Evolutionary conservation across 768 basidiomycete genomes (phyloP).

Genomic region (Mycena galopus): DNA sequence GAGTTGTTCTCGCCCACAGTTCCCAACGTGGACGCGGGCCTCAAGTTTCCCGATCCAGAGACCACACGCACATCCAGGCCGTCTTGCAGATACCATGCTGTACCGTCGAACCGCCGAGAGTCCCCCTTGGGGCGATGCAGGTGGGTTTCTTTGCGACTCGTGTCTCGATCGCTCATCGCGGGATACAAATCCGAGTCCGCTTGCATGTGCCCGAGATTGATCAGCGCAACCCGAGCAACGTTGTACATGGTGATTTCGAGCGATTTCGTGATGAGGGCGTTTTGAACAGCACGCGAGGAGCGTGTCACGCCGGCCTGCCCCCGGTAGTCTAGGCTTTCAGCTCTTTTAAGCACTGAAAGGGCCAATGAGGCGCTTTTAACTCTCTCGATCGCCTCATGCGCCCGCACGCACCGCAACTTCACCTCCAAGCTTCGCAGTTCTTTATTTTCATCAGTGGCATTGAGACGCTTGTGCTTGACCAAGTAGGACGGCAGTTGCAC

Average conservation of each 20-base stretch:
- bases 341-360: conserved; percentile 11
- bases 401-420: conserved; percentile 10
- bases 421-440: conserved; percentile 9
- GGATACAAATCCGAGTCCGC: neutral
- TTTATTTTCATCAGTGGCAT: neutral
- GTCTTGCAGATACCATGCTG: neutral
- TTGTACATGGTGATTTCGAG: neutral
- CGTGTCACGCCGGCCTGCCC: conserved; percentile 7
- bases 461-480: conserved; percentile 5
- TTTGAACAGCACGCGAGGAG: neutral
- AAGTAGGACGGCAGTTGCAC: conserved; percentile 26
- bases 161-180: neutral
- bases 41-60: no score
- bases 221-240: neutral
- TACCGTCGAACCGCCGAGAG: neutral
- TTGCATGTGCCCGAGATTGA: neutral
- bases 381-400: conserved; percentile 7
- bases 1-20: neutral
- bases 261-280: neutral
- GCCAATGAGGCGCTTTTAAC: conserved; percentile 14
- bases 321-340: conserved; percentile 10
- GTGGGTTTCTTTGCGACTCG: neutral
- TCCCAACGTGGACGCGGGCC: neutral
- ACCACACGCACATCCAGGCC: no score
- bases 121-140: neutral